These are phyloP conservation scores for Carex myosuroides DNA, from an alignment of 176 grass and related monocot species.

Conservation along the genomic window DNA sequence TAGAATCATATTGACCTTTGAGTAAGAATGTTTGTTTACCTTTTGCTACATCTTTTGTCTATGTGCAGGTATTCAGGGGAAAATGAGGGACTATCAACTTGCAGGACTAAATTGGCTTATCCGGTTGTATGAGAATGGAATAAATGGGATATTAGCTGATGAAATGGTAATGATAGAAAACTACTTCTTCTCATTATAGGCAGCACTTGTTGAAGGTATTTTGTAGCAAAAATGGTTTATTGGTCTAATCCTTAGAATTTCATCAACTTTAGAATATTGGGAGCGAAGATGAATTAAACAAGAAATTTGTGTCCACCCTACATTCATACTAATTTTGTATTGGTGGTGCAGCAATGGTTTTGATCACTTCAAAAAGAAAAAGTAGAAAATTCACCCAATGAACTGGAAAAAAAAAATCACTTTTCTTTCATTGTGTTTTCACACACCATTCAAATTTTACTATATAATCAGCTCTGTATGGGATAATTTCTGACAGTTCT, in stretches of 20 bases:
- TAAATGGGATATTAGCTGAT: slow-evolving; percentile 79
- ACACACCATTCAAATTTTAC: not conserved
- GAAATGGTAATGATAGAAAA: slow-evolving; percentile 51
- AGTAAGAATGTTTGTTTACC: not conserved
- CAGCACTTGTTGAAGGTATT: not conserved
- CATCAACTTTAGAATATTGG: not conserved
- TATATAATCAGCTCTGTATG: not conserved
- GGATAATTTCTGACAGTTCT: not conserved
- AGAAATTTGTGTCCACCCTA: not conserved
- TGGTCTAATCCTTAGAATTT: not conserved
- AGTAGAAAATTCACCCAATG: not conserved
- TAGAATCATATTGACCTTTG: not conserved
- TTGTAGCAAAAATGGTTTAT: not conserved
- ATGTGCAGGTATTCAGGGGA: slow-evolving; percentile 60
- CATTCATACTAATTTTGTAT: not conserved
- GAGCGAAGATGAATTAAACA: not conserved
- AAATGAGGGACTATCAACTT: slow-evolving; percentile 78
- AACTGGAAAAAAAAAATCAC: not conserved
- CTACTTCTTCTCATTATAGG: not conserved
- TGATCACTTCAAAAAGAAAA: not conserved
- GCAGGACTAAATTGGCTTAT: slow-evolving; percentile 74
- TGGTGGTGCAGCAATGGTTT: not conserved
- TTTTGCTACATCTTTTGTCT: slow-evolving; percentile 4
- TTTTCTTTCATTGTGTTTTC: not conserved
- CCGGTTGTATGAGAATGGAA: slow-evolving; percentile 69